A percentile compares a stretch with the other conserved stretches of the same genome.
Evolutionary conservation across 257 asterid genomes (phyloP).

Genomic region (Petunia axillaris): DNA sequence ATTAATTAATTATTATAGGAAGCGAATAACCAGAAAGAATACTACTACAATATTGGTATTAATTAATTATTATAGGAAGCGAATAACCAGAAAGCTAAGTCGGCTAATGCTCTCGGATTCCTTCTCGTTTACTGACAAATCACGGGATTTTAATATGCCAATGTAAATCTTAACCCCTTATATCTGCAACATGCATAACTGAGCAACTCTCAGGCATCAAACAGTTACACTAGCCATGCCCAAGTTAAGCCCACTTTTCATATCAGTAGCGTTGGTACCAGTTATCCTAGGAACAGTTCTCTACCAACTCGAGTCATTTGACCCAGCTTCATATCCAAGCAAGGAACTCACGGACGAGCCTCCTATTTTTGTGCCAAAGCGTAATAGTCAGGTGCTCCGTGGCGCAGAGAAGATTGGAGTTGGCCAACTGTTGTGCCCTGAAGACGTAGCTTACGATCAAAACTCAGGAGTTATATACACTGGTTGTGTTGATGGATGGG

Average conservation of each 20-base stretch:
- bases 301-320: slow-evolving; percentile 68
- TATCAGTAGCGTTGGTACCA: slow-evolving; percentile 33
- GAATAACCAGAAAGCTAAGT: no score
- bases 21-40: no score
- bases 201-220: background rate
- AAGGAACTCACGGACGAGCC: slow-evolving; percentile 38
- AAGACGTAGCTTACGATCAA: slow-evolving; percentile 72
- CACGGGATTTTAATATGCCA: no score
- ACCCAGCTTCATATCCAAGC: slow-evolving; percentile 60
- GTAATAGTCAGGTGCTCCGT: slow-evolving; percentile 51
- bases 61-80: no score
- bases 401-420: slow-evolving; percentile 72
- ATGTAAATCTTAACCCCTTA: no score
- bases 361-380: slow-evolving; percentile 38
- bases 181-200: background rate
- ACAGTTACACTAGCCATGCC: background rate
- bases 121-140: no score
- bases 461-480: slow-evolving; percentile 63
- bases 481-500: slow-evolving; percentile 84
- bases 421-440: slow-evolving; percentile 61
- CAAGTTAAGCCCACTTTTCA: slow-evolving; percentile 2
- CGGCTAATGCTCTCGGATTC: no score
- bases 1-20: no score
- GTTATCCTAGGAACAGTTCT: slow-evolving; percentile 48
- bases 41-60: no score